phyloP scores from a whole-genome alignment of 371 early-diverging fungal genomes.

The Cokeromyces recurvatus region DNA sequence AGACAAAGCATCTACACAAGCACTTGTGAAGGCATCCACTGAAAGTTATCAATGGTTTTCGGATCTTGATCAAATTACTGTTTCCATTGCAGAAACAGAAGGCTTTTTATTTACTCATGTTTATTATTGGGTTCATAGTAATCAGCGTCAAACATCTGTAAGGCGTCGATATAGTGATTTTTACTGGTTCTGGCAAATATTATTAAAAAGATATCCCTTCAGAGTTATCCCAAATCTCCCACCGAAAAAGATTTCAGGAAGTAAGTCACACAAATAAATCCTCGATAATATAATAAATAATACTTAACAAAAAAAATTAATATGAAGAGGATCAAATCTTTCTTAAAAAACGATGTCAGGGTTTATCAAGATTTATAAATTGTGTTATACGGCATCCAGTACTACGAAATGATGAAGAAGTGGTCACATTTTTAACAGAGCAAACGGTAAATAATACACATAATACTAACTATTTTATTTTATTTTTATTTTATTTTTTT shows the following conservation, averaged over 20 bases:
- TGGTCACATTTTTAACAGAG: slow-evolving; percentile 60
- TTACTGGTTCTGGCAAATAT: slow-evolving; percentile 39
- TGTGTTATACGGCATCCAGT: slow-evolving; percentile 71
- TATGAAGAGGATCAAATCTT: slow-evolving; percentile 59
- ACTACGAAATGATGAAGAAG: slow-evolving; percentile 57
- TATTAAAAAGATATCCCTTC: slow-evolving; percentile 38
- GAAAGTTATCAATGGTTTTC: slow-evolving; percentile 41
- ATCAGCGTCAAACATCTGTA: slow-evolving; percentile 31
- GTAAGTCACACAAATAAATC: slow-evolving; percentile 17
- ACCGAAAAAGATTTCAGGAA: slow-evolving; percentile 41
- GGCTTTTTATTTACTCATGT: slow-evolving; percentile 47
- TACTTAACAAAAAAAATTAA: not conserved
- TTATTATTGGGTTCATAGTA: slow-evolving; percentile 41
- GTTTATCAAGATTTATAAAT: slow-evolving; percentile 68
- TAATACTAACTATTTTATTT: too few species aligned
- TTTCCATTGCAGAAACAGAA: slow-evolving; percentile 69
- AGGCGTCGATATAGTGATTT: slow-evolving; percentile 46
- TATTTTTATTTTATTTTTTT: too few species aligned
- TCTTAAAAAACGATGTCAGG: slow-evolving; percentile 63
- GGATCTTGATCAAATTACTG: slow-evolving; percentile 49
- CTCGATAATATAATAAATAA: too few species aligned
- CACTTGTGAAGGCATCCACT: slow-evolving; percentile 12
- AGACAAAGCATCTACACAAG: slow-evolving; percentile 11
- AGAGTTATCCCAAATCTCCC: slow-evolving; percentile 40
- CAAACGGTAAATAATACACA: slow-evolving; percentile 50